phyloP scores from a whole-genome alignment of 192 early-diverging fungal species.

The Dispira parvispora region DNA sequence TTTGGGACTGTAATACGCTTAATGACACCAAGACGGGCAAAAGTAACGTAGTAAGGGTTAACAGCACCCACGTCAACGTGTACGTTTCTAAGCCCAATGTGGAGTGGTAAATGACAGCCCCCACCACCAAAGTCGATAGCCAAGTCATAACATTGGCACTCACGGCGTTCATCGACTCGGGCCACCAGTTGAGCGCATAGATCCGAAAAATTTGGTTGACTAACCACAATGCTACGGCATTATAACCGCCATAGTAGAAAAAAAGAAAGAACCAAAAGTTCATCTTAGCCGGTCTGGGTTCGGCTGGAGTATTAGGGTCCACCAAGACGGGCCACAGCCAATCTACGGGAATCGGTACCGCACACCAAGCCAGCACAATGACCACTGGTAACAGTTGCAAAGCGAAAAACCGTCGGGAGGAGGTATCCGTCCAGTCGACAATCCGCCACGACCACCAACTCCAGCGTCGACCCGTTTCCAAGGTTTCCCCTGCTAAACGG shows the following conservation, averaged over 20 bases:
- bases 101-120: constrained; percentile 35
- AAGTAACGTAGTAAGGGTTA: constrained; percentile 58
- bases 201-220: constrained; percentile 64
- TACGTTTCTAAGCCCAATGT: constrained; percentile 30
- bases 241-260: constrained; percentile 63
- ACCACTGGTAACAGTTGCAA: constrained; percentile 33
- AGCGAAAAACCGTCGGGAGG: constrained; percentile 21
- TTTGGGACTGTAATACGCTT: constrained; percentile 28
- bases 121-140: constrained; percentile 38
- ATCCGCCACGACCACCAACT: constrained; percentile 15
- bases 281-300: constrained; percentile 24
- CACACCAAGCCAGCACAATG: constrained; percentile 34
- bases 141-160: constrained; percentile 49
- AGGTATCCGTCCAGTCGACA: constrained; percentile 24
- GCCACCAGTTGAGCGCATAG: constrained; percentile 70
- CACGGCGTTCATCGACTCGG: constrained; percentile 39
- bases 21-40: constrained; percentile 50
- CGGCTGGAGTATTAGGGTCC: not conserved
- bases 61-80: constrained; percentile 45
- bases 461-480: not conserved
- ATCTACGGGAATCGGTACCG: constrained; percentile 34
- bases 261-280: constrained; percentile 69
- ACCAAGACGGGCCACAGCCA: not conserved
- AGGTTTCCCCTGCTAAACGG: not conserved
- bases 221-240: constrained; percentile 48